Conservation (phyloP, 1,139 yeast species). For the Blastobotrys elegans region DNA sequence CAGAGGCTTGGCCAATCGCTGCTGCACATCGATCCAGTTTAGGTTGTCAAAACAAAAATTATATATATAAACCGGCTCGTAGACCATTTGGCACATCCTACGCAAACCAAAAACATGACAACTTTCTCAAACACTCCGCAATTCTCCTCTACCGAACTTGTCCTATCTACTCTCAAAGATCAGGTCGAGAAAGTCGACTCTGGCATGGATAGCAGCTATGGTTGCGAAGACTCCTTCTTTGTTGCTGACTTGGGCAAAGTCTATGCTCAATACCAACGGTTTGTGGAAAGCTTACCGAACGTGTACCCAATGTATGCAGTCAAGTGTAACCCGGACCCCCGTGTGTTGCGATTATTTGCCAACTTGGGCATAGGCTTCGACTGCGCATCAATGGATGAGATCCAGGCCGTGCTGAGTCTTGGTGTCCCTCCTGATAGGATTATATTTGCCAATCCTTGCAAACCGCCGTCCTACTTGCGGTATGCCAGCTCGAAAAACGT, state of each 20-base stretch:
- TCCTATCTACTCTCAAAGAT: not conserved
- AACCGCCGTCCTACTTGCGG: conserved; percentile 73
- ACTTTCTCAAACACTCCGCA: too few relatives aligned
- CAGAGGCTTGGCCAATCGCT: too few relatives aligned
- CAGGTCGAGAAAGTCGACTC: not conserved
- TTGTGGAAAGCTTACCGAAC: conserved; percentile 64
- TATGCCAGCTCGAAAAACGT: conserved; percentile 57
- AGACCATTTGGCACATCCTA: too few relatives aligned
- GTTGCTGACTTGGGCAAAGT: conserved; percentile 82
- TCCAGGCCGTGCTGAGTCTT: conserved; percentile 55
- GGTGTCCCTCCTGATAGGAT: conserved; percentile 65
- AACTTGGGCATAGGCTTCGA: conserved; percentile 74
- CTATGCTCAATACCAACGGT: conserved; percentile 51
- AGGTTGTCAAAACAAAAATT: too few relatives aligned
- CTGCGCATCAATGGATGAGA: conserved; percentile 89
- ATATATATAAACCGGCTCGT: too few relatives aligned
- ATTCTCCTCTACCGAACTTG: not conserved
- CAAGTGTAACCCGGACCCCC: conserved; percentile 78
- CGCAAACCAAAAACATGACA: too few relatives aligned
- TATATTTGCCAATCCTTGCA: conserved; percentile 92
- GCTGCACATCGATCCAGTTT: too few relatives aligned
- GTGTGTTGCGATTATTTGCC: conserved; percentile 55
- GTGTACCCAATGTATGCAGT: conserved; percentile 88
- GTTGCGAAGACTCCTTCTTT: conserved; percentile 82
- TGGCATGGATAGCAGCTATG: conserved; percentile 54